A percentile compares a stretch with the other conserved stretches of the same genome.
These are phyloP conservation scores for Phytophthora tentaculata DNA, from an alignment of 352 stramenopile genomes.

Conservation along the genomic window DNA sequence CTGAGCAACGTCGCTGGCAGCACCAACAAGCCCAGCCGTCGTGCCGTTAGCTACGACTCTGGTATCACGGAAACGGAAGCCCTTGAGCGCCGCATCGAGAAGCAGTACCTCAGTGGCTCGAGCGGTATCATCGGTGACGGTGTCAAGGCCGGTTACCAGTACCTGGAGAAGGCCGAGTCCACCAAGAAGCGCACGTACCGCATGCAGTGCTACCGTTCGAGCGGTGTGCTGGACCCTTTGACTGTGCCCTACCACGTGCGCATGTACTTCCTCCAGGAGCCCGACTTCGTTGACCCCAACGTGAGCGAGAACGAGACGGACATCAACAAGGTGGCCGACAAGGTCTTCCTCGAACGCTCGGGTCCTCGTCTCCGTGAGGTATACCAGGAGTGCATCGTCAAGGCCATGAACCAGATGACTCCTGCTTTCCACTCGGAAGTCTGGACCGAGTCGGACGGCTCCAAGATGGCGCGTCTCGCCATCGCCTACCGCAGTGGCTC, in stretches of 20 bases:
- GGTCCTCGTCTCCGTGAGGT: constrained; percentile 72
- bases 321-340: constrained; percentile 79
- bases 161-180: constrained; percentile 62
- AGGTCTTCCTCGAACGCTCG: constrained; percentile 76
- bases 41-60: constrained; percentile 53
- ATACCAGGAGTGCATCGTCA: constrained; percentile 82
- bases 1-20: constrained; percentile 86
- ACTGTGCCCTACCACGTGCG: constrained; percentile 81
- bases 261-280: constrained; percentile 87
- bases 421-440: constrained; percentile 82
- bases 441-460: constrained; percentile 73
- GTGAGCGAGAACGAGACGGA: constrained; percentile 69
- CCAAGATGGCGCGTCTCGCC: constrained; percentile 81
- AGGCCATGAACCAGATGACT: constrained; percentile 78
- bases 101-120: constrained; percentile 78
- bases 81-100: constrained; percentile 79
- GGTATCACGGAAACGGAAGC: constrained; percentile 74
- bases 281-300: constrained; percentile 66
- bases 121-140: constrained; percentile 78
- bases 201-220: constrained; percentile 88
- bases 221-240: constrained; percentile 74
- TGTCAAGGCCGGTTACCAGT: constrained; percentile 81
- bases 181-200: constrained; percentile 74
- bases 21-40: constrained; percentile 49
- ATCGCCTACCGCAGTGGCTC: constrained; percentile 80